Conservation (phyloP, 2,329 filamentous ascomycete genomes). For the Saccharata proteae region DNA sequence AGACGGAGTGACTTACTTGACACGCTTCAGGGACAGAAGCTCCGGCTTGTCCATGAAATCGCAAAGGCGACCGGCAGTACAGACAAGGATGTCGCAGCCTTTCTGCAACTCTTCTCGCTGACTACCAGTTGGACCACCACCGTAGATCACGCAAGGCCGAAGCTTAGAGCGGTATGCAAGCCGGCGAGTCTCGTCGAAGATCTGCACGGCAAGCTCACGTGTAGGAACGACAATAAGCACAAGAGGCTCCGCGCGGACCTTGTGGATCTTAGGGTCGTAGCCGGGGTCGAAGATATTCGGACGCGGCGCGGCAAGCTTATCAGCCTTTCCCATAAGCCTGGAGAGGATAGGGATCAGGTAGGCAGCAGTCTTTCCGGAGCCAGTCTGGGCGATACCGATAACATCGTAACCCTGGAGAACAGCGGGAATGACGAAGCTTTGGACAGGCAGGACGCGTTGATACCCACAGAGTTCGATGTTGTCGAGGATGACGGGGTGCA, state of each 20-base stretch:
- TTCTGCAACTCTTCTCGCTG: slow-evolving; percentile 63
- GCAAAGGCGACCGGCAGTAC: slow-evolving; percentile 71
- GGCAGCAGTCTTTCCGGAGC: slow-evolving; percentile 91
- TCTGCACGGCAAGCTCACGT: slow-evolving; percentile 83
- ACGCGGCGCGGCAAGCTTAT: slow-evolving; percentile 68
- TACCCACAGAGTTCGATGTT: slow-evolving; percentile 70
- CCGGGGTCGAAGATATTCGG: slow-evolving; percentile 52
- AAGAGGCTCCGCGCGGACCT: slow-evolving; percentile 69
- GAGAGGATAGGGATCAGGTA: slow-evolving; percentile 84
- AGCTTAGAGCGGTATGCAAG: slow-evolving; percentile 93
- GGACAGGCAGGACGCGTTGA: slow-evolving; percentile 66
- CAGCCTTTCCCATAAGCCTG: slow-evolving; percentile 89
- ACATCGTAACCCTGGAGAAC: slow-evolving; percentile 68
- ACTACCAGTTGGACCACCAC: slow-evolving; percentile 59
- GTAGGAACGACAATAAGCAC: slow-evolving; percentile 78
- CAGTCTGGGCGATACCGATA: slow-evolving; percentile 84
- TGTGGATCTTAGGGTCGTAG: slow-evolving; percentile 39
- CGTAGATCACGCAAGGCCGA: slow-evolving; percentile 80
- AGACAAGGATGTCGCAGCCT: slow-evolving; percentile 84
- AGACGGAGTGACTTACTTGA: slow-evolving; percentile 47
- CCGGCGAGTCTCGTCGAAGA: slow-evolving; percentile 87
- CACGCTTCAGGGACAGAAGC: slow-evolving; percentile 58
- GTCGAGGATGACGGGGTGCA: slow-evolving; percentile 71
- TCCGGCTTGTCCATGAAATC: slow-evolving; percentile 68
- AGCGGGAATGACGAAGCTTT: slow-evolving; percentile 72